phyloP scores from a whole-genome alignment of 2,329 filamentous ascomycete genomes.

The Trichophyton mentagrophytes region DNA sequence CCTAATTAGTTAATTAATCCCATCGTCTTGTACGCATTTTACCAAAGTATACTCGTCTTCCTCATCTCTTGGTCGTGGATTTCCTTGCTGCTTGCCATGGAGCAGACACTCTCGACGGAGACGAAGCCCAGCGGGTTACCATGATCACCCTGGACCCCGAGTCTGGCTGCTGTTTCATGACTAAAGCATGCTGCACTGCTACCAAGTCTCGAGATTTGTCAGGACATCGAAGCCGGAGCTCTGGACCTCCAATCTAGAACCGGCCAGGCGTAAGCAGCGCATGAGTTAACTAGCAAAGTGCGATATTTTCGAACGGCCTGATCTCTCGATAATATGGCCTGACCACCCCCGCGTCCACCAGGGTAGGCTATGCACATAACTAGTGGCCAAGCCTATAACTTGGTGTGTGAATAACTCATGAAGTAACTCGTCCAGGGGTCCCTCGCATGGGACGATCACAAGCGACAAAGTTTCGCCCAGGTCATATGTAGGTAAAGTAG shows the following conservation, averaged over 20 bases:
- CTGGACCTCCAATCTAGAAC: not conserved
- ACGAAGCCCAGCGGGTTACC: too few relatives aligned
- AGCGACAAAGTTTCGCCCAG: not conserved
- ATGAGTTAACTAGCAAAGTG: not conserved
- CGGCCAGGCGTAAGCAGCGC: not conserved
- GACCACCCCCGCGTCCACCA: not conserved
- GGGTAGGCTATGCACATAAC: not conserved
- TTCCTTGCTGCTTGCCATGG: not conserved
- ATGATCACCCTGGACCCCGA: not conserved
- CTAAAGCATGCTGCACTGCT: not conserved
- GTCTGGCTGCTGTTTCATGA: not conserved
- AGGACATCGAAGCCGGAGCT: not conserved
- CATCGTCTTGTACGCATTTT: not conserved
- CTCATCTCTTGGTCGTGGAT: not conserved
- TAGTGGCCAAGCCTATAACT: not conserved
- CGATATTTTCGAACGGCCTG: not conserved
- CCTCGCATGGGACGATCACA: not conserved
- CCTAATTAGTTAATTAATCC: not conserved
- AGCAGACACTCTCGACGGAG: too few relatives aligned
- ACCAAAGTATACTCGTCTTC: not conserved
- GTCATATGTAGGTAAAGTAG: not conserved
- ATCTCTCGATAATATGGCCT: not conserved
- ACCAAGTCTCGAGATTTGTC: not conserved
- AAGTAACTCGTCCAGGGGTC: not conserved
- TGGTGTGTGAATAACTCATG: not conserved